Evolutionary conservation across 495 filamentous ascomycete genomes (phyloP).

Genomic region (Daldinia vernicosa): DNA sequence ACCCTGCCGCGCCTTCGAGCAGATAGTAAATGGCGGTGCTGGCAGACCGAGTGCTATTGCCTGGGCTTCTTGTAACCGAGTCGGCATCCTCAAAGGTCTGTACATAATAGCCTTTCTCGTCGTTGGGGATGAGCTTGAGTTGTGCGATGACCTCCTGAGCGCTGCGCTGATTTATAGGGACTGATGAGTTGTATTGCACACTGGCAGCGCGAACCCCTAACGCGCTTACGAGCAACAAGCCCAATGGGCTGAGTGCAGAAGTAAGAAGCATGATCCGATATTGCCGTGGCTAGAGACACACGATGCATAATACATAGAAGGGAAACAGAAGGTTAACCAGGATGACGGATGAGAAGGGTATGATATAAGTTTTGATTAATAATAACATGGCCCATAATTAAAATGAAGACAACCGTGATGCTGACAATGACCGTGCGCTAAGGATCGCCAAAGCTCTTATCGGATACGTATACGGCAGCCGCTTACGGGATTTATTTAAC

Average conservation of each 20-base stretch:
- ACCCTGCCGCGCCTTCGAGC: slow-evolving; percentile 51
- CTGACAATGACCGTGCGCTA: neutral
- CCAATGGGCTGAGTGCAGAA: slow-evolving; percentile 5
- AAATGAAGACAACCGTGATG: slow-evolving; percentile 5
- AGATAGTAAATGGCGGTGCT: slow-evolving; percentile 63
- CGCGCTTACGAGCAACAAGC: slow-evolving; percentile 17
- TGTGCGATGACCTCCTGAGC: slow-evolving; percentile 51
- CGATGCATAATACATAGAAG: neutral
- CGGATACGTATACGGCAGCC: neutral
- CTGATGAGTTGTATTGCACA: neutral
- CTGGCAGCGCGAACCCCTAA: slow-evolving; percentile 1
- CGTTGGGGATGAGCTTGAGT: slow-evolving; percentile 53
- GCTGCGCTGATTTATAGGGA: slow-evolving; percentile 36
- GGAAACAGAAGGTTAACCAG: neutral
- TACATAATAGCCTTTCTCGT: slow-evolving; percentile 58
- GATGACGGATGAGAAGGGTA: neutral
- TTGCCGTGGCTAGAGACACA: neutral
- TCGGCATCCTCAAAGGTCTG: slow-evolving; percentile 56
- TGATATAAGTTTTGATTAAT: neutral
- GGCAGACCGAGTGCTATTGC: slow-evolving; percentile 49
- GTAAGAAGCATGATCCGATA: slow-evolving; percentile 11
- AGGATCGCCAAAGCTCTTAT: neutral
- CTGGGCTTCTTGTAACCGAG: slow-evolving; percentile 13
- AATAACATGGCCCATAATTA: slow-evolving; percentile 2
- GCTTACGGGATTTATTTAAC: neutral